These are phyloP conservation scores for Ophiocordyceps australis DNA, from an alignment of 2,329 filamentous ascomycete genomes.

Conservation along the genomic window DNA sequence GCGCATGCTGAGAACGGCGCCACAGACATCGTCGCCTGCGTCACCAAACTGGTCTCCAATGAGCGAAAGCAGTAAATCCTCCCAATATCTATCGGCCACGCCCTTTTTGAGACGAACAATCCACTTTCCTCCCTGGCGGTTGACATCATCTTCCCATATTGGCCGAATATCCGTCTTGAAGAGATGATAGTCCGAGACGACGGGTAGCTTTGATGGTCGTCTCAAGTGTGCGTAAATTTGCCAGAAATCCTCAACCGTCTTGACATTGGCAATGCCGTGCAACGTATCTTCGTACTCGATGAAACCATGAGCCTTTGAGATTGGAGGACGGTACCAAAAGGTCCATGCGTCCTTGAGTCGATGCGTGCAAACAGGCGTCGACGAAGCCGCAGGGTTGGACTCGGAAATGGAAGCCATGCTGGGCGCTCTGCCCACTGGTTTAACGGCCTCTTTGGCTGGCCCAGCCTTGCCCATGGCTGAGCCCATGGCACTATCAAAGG, in stretches of 20 bases:
- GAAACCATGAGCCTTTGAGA: conserved; percentile 76
- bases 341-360: conserved; percentile 78
- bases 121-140: conserved; percentile 94
- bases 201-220: conserved; percentile 68
- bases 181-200: conserved; percentile 93
- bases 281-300: conserved; percentile 95
- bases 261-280: conserved; percentile 66
- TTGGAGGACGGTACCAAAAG: conserved; percentile 93
- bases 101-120: conserved; percentile 94
- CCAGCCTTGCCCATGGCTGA: conserved; percentile 14
- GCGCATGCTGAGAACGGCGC: conserved; percentile 81
- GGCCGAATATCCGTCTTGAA: conserved; percentile 94
- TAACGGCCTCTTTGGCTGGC: conserved; percentile 12
- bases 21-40: conserved; percentile 84
- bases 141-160: conserved; percentile 97
- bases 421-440: conserved; percentile 10
- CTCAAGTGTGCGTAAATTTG: conserved; percentile 77
- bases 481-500: conserved; percentile 57
- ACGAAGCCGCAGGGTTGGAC: conserved; percentile 12
- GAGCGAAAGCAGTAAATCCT: conserved; percentile 78
- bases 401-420: conserved; percentile 29
- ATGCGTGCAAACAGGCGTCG: conserved; percentile 22
- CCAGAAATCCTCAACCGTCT: conserved; percentile 82
- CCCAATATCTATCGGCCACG: conserved; percentile 91
- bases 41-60: conserved; percentile 90